These are phyloP conservation scores for Achlya hypogyna DNA, from an alignment of 352 stramenopile species.

Conservation along the genomic window DNA sequence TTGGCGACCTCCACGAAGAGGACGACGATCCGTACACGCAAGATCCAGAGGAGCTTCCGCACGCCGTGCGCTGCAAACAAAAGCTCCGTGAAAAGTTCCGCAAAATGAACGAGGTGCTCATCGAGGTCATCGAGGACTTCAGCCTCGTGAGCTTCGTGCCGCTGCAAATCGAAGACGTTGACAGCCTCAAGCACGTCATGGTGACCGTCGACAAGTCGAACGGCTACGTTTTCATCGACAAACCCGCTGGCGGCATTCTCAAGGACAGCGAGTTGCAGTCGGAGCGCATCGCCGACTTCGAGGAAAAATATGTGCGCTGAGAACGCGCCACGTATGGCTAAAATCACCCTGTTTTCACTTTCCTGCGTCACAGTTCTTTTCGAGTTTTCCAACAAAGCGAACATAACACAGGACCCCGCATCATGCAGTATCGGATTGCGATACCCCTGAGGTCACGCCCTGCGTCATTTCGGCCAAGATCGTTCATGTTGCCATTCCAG, in stretches of 20 bases:
- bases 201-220: slow-evolving; percentile 76
- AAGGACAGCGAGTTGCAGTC: slow-evolving; percentile 9
- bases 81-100: slow-evolving; percentile 44
- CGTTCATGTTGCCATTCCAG: no score
- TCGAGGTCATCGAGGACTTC: slow-evolving; percentile 83
- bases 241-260: background rate
- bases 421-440: no score
- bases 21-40: slow-evolving; percentile 26
- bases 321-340: background rate
- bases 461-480: no score
- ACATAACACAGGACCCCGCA: no score
- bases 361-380: no score
- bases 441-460: no score
- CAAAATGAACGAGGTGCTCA: slow-evolving; percentile 74
- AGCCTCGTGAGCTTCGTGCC: slow-evolving; percentile 76
- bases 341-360: background rate
- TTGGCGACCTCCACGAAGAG: slow-evolving; percentile 25
- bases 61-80: slow-evolving; percentile 24
- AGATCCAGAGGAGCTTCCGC: slow-evolving; percentile 24
- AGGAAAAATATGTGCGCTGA: slow-evolving; percentile 11
- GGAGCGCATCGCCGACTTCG: slow-evolving; percentile 11
- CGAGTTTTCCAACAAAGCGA: no score
- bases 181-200: slow-evolving; percentile 53
- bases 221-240: slow-evolving; percentile 52
- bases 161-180: slow-evolving; percentile 69